A percentile compares a stretch with the other conserved stretches of the same genome.
These are phyloP conservation scores for Nannizziopsis barbatae DNA, from an alignment of 2,329 filamentous ascomycete species.

Conservation along the genomic window DNA sequence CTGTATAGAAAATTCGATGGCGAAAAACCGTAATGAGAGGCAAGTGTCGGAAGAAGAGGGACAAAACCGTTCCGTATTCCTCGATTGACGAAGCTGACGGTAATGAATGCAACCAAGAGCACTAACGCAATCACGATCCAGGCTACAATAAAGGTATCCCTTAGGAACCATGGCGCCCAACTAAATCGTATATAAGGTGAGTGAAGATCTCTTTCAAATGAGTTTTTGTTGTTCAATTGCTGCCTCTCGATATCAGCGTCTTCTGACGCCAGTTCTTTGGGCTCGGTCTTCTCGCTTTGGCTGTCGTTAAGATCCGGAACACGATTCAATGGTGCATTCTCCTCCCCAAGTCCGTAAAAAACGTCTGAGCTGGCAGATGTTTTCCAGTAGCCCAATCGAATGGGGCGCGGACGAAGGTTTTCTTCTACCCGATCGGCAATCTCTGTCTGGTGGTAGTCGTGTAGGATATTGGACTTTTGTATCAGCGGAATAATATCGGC, in stretches of 20 bases:
- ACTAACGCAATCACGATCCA: conserved; percentile 52
- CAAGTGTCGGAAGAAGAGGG: conserved; percentile 53
- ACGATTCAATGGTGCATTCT: conserved; percentile 36
- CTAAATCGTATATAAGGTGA: conserved; percentile 47
- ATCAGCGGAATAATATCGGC: conserved; percentile 71
- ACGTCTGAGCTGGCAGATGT: conserved; percentile 54
- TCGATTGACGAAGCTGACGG: conserved; percentile 65
- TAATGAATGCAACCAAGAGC: conserved; percentile 58
- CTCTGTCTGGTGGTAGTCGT: conserved; percentile 60
- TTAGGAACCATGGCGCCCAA: conserved; percentile 68
- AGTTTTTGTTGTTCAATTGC: conserved; percentile 30
- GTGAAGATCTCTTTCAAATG: conserved; percentile 42
- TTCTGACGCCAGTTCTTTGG: conserved; percentile 14
- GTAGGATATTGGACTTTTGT: conserved; percentile 65
- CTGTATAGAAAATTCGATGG: conserved; percentile 78
- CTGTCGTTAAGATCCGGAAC: not conserved
- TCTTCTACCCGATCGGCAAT: conserved; percentile 39
- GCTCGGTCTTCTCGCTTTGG: conserved; percentile 25
- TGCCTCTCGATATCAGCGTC: conserved; percentile 31
- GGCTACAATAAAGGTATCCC: conserved; percentile 52
- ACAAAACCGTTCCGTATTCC: conserved; percentile 59
- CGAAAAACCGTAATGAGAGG: conserved; percentile 59
- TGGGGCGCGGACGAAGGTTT: conserved; percentile 46
- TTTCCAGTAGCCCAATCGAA: conserved; percentile 80
- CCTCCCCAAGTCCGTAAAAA: conserved; percentile 70